Evolutionary conservation across 2,329 filamentous ascomycete genomes (phyloP), one percentile per base, ranked within the genome.

Genomic region (Scedosporium boydii): DNA sequence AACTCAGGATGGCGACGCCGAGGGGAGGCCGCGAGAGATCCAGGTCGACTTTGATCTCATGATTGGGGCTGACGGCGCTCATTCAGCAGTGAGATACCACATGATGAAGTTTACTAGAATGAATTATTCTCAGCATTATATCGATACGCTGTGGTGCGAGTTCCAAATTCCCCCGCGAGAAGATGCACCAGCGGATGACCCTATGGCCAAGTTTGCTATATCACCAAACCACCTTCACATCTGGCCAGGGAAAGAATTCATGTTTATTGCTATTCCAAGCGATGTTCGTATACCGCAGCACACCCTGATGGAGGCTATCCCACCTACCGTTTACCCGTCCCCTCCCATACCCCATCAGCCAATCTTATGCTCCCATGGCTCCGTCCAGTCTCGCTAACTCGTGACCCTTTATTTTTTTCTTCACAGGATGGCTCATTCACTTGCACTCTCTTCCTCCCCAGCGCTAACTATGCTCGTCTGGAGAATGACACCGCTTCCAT

Each of bases 81-180:
- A 99, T 75, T 98, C 93, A 0, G 87, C 92, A 53, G 88, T 93
- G 3, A 83, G 95, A 60, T 96, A 91, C 72, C 92, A 98, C 71
- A 79, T 99, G 76, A 99, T 99, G 93, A 98, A 98, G 76, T 97
- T 85, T 69, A 84, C 88, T 0, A 86, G 89, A 10, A 91, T 98
- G 85, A 86, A 95, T 75, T 99, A 96, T 71, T 82, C 89, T 68
- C 95, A 99, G 72, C 86, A 91, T 69, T 99, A 99, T 73, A 95
- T 99, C 71, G 93, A 98, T 74, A 95, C 93, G 0, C 77, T 98
- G 4, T 99, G 95, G 95, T 98, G 93, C 73, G 95, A 99, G 71
- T 98, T 99, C 71, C 87, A 87, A 59, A 91, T 99, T 65, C 79
- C 83, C 21, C 80, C 88, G 1, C 73, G 70, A 29, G 65, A 74